phyloP scores from a whole-genome alignment of 371 early-diverging fungal species.

The Mucor racemosus region DNA sequence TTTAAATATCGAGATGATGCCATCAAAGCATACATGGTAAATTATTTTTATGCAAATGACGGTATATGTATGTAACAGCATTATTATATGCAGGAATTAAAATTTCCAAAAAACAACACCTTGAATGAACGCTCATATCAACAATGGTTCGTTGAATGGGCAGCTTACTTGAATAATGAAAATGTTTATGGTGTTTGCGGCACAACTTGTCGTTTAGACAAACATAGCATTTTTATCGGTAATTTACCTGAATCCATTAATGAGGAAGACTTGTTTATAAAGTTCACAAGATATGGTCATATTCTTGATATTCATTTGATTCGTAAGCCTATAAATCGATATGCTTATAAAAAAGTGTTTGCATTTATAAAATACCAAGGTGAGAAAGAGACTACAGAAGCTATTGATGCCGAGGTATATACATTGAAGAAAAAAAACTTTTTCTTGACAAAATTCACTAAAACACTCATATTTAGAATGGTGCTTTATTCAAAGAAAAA shows the following conservation, averaged over 20 bases:
- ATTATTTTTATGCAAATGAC: background rate
- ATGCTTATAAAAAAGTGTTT: conserved; percentile 44
- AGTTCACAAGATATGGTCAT: conserved; percentile 65
- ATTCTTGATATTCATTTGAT: conserved; percentile 60
- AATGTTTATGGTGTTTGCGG: conserved; percentile 5
- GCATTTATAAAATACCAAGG: conserved; percentile 73
- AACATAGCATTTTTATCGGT: conserved; percentile 69
- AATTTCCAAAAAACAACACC: background rate
- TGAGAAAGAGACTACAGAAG: conserved; percentile 52
- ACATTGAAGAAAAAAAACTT: background rate
- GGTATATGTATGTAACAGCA: background rate
- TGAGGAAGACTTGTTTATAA: conserved; percentile 45
- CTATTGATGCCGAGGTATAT: conserved; percentile 65
- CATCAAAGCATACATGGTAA: conserved; percentile 72
- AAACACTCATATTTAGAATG: conserved; percentile 33
- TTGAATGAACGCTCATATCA: background rate
- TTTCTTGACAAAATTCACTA: background rate
- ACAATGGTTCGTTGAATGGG: conserved; percentile 76
- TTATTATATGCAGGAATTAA: conserved; percentile 9
- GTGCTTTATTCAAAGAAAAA: conserved; percentile 29
- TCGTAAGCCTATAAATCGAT: conserved; percentile 27
- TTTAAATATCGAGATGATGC: conserved; percentile 84
- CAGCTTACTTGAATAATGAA: conserved; percentile 50
- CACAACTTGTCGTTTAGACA: conserved; percentile 43
- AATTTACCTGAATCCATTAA: conserved; percentile 64